Percentiles rank a stretch among this genome's conserved stretches.
Conservation (phyloP, 352 stramenopile species). For the Nothophytophthora sp. region DNA sequence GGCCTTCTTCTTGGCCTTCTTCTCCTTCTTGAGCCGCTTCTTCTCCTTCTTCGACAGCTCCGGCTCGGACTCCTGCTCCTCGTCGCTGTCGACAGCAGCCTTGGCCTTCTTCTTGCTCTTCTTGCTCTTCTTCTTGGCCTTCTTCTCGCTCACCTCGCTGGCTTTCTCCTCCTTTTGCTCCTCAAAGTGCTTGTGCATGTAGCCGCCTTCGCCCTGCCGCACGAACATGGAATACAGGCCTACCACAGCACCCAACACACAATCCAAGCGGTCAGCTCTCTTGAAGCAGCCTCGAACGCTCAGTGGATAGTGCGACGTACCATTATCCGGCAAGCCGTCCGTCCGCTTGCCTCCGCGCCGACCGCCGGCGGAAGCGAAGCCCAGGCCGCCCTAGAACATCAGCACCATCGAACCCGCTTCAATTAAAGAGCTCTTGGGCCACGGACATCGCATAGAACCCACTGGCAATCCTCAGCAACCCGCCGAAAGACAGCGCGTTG, state of each 20-base stretch:
- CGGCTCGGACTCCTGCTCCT: conserved; percentile 8
- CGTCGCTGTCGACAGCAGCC: conserved; percentile 15
- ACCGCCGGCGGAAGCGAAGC: conserved; percentile 53
- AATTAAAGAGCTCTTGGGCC: no score
- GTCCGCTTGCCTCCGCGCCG: conserved; percentile 62
- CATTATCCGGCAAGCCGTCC: conserved; percentile 79
- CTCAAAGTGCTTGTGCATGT: conserved; percentile 85
- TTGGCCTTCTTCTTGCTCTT: conserved; percentile 29
- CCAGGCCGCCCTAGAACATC: conserved; percentile 60
- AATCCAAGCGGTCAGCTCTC: neutral
- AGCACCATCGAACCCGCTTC: no score
- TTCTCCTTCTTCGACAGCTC: conserved; percentile 40
- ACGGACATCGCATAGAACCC: no score
- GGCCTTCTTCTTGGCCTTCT: conserved; percentile 38
- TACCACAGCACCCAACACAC: conserved; percentile 4
- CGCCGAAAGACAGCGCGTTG: no score
- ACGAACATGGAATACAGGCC: conserved; percentile 88
- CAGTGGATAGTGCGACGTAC: conserved; percentile 12
- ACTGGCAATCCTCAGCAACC: no score
- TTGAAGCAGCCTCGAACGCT: neutral
- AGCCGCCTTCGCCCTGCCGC: conserved; percentile 69
- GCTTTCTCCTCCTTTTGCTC: conserved; percentile 35
- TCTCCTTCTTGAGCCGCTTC: conserved; percentile 46
- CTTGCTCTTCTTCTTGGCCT: conserved; percentile 32
- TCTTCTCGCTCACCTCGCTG: conserved; percentile 25